Conservation (phyloP, 176 grass and related monocot species). For the bread wheat (Triticum aestivum) region DNA sequence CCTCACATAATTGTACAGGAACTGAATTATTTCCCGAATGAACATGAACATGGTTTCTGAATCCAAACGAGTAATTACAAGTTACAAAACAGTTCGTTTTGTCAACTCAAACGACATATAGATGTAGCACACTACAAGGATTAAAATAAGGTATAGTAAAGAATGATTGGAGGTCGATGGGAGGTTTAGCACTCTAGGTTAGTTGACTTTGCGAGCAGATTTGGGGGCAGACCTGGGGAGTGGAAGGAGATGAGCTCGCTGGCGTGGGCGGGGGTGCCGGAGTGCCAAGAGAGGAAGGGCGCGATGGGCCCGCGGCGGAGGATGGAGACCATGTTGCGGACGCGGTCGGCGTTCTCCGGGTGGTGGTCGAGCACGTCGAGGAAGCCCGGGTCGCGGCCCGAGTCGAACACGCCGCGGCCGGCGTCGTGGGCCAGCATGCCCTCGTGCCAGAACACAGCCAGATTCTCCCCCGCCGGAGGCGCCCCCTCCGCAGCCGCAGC, state of each 20-base stretch:
- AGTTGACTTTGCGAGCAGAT: neutral
- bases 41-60: neutral
- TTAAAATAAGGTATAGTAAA: neutral
- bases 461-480: neutral
- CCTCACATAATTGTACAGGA: neutral
- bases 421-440: slow-evolving; percentile 92
- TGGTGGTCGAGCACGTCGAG: slow-evolving; percentile 88
- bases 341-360: slow-evolving; percentile 83
- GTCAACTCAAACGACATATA: neutral
- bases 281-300: slow-evolving; percentile 70
- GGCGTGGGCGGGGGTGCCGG: slow-evolving; percentile 56
- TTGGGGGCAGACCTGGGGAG: slow-evolving; percentile 43
- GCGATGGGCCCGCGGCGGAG: slow-evolving; percentile 75
- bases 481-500: neutral
- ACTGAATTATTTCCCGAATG: neutral
- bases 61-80: neutral
- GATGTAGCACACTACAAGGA: neutral
- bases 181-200: neutral
- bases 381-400: slow-evolving; percentile 84
- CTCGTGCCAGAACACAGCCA: slow-evolving; percentile 90
- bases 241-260: slow-evolving; percentile 77
- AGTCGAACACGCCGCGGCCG: slow-evolving; percentile 78
- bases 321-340: slow-evolving; percentile 95
- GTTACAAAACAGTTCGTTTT: neutral
- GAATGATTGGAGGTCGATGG: neutral